phyloP scores from a whole-genome alignment of 352 stramenopile genomes.

The Pseudoperonospora humuli region DNA sequence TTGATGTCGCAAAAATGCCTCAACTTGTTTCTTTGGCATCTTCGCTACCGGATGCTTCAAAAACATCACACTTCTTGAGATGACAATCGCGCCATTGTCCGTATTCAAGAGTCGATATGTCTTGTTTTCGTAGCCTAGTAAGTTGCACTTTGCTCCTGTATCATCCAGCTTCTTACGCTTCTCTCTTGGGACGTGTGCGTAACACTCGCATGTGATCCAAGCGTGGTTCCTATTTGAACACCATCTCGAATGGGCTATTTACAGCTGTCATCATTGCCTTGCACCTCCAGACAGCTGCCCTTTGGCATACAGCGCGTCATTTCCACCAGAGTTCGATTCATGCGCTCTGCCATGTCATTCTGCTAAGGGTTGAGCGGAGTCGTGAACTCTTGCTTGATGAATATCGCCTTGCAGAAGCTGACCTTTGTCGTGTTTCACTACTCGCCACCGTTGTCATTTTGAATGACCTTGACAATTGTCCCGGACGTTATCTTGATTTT shows the following conservation, averaged over 20 bases:
- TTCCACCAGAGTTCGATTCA: neutral
- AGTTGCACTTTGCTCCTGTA: neutral
- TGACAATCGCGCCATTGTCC: neutral
- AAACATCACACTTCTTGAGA: neutral
- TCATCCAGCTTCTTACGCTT: neutral
- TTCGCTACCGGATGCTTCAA: neutral
- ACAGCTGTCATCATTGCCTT: neutral
- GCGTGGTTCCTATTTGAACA: neutral
- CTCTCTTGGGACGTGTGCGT: neutral
- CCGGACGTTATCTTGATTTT: neutral
- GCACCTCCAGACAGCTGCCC: too few relatives aligned
- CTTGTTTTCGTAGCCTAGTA: neutral
- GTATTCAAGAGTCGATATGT: neutral
- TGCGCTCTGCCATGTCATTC: neutral
- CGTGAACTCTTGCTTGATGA: neutral
- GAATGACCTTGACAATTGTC: neutral
- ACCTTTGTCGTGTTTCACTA: neutral
- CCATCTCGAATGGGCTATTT: neutral
- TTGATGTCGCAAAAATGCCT: neutral
- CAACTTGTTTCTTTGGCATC: neutral
- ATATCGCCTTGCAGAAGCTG: neutral
- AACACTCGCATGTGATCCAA: slow-evolving; percentile 2
- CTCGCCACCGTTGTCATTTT: neutral
- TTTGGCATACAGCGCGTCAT: too few relatives aligned
- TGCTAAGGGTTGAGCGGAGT: neutral